Evolutionary conservation across 2,329 filamentous ascomycete species (phyloP).

Genomic region (Alternaria infectoria): DNA sequence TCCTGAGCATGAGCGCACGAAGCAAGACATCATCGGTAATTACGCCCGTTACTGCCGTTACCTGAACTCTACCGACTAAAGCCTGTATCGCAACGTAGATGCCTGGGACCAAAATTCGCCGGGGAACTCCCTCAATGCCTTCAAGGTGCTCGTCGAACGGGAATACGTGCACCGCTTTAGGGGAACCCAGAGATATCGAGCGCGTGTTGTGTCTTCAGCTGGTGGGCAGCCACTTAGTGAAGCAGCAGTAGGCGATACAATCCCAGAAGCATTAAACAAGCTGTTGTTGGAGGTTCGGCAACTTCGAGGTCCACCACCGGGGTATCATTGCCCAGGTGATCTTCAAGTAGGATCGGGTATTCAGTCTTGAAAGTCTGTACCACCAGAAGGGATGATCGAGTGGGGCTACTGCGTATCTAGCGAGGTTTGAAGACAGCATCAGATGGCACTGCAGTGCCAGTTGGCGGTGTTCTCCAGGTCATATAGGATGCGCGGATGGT

Average conservation of each 20-base stretch:
- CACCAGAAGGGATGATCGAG: background rate
- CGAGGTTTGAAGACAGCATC: background rate
- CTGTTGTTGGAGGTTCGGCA: background rate
- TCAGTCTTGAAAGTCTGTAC: background rate
- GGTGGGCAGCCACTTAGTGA: background rate
- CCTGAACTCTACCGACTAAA: background rate
- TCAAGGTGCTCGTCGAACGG: background rate
- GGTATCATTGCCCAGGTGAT: background rate
- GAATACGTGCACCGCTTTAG: background rate
- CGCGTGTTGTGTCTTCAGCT: no score
- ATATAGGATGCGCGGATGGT: background rate
- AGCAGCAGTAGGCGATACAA: background rate
- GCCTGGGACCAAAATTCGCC: background rate
- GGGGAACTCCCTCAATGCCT: background rate
- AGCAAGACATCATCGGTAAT: background rate
- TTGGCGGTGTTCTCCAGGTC: background rate
- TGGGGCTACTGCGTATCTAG: background rate
- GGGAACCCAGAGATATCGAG: background rate
- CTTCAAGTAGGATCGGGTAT: background rate
- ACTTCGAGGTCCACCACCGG: background rate
- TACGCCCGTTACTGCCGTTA: background rate
- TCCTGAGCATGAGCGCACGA: background rate
- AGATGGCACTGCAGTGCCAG: background rate
- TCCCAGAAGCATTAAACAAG: background rate
- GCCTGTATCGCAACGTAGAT: background rate